Evolutionary conservation across 2,329 filamentous ascomycete species (phyloP), one percentile per base, ranked within the genome.

Genomic region (Diaporthe humulicola): DNA sequence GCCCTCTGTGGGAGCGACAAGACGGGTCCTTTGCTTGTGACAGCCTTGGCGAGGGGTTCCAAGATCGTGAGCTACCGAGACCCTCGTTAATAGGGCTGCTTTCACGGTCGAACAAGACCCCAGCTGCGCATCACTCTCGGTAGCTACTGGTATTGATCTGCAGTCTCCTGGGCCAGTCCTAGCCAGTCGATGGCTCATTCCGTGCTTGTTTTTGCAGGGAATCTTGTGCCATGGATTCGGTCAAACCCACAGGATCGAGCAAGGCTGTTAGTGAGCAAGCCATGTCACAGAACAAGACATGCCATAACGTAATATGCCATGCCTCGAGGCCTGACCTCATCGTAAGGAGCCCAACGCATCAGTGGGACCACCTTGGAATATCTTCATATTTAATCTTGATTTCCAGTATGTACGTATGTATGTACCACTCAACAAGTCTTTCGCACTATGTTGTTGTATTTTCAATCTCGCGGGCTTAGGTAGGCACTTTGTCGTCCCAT

Each of bases 41-140:
- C 42, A 67, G 61, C 42, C 61, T 50, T 67, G 61, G 42, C 42
- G 45, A 50, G 42, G 61, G 61, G 61, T 36, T 33, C 61, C 42
- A 33, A 25, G 28, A 30, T 36, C 40, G 42, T 50, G 61, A 50
- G 42, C 61, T 66, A 25, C 36, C 7, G 45, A 12, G 28, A n/a
- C 30, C 45, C 42, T 50, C 45, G n/a, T n/a, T n/a, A 67, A 36
- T 67, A 36, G 45, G 45, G 42, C 61, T 67, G 36, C 61, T 1
- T 19, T 50, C 61, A 25, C 19, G 61, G 30, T 52, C 61, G 42
- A 25, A 67, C 60, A 48, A 19, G 36, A n/a, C n/a, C n/a, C 61
- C 42, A 36, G 30, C 30, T 36, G 61, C 61, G 61, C 61, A 67
- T 50, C 61, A 67, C 61, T 48, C 42, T n/a, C 25, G 42, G 61